These are phyloP conservation scores for Ophiocordyceps unilateralis DNA, from an alignment of 2,329 filamentous ascomycete species.

Conservation along the genomic window DNA sequence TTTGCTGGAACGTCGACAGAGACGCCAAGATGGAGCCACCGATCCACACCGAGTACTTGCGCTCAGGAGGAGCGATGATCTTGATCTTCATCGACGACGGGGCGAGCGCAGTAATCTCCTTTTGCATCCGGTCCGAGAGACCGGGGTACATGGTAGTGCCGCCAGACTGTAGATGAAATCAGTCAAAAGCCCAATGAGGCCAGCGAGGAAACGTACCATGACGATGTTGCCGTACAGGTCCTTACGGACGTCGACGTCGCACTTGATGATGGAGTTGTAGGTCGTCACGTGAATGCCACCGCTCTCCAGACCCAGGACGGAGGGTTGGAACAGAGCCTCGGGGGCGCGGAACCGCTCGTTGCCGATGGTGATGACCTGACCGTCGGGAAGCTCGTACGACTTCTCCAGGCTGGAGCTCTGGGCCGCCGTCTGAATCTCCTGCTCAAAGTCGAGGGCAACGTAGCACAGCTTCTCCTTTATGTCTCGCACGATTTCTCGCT, in stretches of 20 bases:
- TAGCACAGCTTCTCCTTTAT: slow-evolving; percentile 99
- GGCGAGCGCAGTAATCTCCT: slow-evolving; percentile 98
- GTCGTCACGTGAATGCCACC: slow-evolving; percentile 99
- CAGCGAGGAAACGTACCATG: slow-evolving; percentile 53
- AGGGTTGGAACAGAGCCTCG: slow-evolving; percentile 98
- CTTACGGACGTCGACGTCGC: slow-evolving; percentile 99
- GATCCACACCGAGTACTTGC: slow-evolving; percentile 99
- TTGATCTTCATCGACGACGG: slow-evolving; percentile 99
- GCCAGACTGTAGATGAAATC: slow-evolving; percentile 56
- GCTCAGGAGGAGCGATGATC: slow-evolving; percentile 99
- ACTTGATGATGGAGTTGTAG: slow-evolving; percentile 99
- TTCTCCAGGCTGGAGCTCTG: slow-evolving; percentile 99
- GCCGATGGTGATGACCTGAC: slow-evolving; percentile 98
- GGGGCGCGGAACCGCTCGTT: slow-evolving; percentile 99
- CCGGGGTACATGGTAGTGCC: slow-evolving; percentile 99
- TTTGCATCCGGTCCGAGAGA: slow-evolving; percentile 99
- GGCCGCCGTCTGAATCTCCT: slow-evolving; percentile 99
- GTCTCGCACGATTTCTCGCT: slow-evolving; percentile 99
- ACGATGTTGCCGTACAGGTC: slow-evolving; percentile 99
- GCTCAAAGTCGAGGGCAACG: slow-evolving; percentile 98
- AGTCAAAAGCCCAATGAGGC: not conserved
- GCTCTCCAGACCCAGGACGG: slow-evolving; percentile 92
- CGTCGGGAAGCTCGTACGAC: slow-evolving; percentile 99
- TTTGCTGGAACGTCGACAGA: slow-evolving; percentile 99
- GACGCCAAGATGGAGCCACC: slow-evolving; percentile 99